These are phyloP conservation scores for Yamadazyma takamatsuzukensis DNA, from an alignment of 805 yeast genomes.

Conservation along the genomic window DNA sequence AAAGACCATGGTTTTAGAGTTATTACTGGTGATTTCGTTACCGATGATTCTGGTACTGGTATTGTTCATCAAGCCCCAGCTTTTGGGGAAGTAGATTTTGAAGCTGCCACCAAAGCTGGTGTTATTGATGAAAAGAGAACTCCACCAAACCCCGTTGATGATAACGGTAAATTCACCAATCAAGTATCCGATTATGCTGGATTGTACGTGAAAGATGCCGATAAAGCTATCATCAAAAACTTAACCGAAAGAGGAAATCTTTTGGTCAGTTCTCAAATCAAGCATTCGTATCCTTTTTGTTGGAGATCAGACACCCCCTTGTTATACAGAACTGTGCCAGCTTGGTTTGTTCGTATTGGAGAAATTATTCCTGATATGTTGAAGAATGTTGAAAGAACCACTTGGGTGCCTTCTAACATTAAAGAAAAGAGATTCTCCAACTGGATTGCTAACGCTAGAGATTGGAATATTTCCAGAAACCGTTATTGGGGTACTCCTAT, in stretches of 20 bases:
- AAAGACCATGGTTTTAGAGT: slow-evolving; percentile 80
- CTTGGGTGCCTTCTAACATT: slow-evolving; percentile 91
- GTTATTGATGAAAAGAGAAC: slow-evolving; percentile 61
- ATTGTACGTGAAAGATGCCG: slow-evolving; percentile 92
- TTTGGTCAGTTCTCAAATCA: slow-evolving; percentile 74
- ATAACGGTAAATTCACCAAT: slow-evolving; percentile 76
- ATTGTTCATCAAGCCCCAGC: slow-evolving; percentile 98
- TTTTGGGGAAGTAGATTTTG: slow-evolving; percentile 98
- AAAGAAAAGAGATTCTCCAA: slow-evolving; percentile 94
- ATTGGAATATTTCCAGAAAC: slow-evolving; percentile 98
- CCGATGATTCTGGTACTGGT: slow-evolving; percentile 97
- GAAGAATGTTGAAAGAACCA: slow-evolving; percentile 76
- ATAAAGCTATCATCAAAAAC: slow-evolving; percentile 80
- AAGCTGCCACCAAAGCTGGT: slow-evolving; percentile 72
- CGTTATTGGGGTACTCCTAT: slow-evolving; percentile 99
- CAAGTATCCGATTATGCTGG: slow-evolving; percentile 78
- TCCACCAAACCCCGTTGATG: slow-evolving; percentile 96
- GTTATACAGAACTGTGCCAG: slow-evolving; percentile 93
- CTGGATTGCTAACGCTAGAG: slow-evolving; percentile 99
- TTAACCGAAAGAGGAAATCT: slow-evolving; percentile 76
- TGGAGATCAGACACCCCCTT: slow-evolving; percentile 99
- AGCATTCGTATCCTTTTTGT: slow-evolving; percentile 98
- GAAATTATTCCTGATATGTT: slow-evolving; percentile 88
- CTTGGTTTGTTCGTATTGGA: slow-evolving; percentile 94
- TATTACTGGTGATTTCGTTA: slow-evolving; percentile 77